phyloP scores from a whole-genome alignment of 2,329 filamentous ascomycete genomes.

The Dryadomyces quercivorus region DNA sequence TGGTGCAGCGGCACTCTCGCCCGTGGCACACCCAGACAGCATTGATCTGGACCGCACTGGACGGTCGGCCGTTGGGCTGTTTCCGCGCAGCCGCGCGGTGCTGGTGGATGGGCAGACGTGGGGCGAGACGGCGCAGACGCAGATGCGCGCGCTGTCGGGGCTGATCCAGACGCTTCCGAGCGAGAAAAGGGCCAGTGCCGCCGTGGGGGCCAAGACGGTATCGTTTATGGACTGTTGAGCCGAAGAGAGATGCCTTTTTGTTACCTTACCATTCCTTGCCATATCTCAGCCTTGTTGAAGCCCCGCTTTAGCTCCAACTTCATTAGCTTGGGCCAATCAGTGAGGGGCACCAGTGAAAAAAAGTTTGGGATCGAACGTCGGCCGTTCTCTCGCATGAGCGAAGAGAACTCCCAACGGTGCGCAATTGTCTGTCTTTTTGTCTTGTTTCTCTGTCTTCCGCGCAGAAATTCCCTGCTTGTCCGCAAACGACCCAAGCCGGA shows the following conservation, averaged over 20 bases:
- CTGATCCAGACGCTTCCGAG: conserved; percentile 8
- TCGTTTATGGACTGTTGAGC: conserved; percentile 6
- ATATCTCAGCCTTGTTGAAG: neutral
- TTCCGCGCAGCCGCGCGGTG: conserved; percentile 8
- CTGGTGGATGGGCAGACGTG: conserved; percentile 8
- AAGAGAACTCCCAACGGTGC: too few relatives aligned
- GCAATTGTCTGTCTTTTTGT: too few relatives aligned
- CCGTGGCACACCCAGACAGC: neutral
- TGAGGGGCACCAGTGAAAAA: neutral
- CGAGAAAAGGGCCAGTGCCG: neutral
- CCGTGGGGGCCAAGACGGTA: neutral
- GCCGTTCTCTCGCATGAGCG: too few relatives aligned
- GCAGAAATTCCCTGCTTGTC: too few relatives aligned
- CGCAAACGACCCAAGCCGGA: neutral
- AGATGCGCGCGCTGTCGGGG: conserved; percentile 9
- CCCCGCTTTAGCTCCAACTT: conserved; percentile 3
- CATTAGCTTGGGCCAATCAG: neutral
- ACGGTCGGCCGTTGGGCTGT: conserved; percentile 9
- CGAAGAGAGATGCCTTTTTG: neutral
- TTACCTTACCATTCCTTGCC: neutral
- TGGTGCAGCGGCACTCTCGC: neutral
- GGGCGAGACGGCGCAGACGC: conserved; percentile 10
- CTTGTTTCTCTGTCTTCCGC: too few relatives aligned
- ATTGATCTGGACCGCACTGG: conserved; percentile 9
- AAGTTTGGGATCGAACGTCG: neutral